These are phyloP conservation scores for Leptodontidium sp. DNA, from an alignment of 2,329 filamentous ascomycete species.

Conservation along the genomic window DNA sequence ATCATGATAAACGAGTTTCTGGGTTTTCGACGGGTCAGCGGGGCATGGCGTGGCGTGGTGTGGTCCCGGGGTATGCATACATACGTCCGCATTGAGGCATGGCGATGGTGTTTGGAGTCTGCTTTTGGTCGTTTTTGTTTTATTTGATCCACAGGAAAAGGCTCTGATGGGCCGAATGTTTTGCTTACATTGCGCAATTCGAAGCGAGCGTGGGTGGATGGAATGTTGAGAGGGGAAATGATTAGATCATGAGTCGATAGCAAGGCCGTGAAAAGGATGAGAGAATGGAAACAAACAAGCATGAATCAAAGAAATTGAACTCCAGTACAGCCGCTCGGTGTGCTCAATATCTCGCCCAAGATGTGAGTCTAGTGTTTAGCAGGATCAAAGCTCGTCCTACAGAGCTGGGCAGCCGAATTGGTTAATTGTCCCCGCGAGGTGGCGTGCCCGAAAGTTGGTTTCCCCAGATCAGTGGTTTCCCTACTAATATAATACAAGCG, in stretches of 20 bases:
- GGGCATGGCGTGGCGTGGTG: conserved; percentile 3
- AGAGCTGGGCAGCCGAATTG: no score
- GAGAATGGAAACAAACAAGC: neutral
- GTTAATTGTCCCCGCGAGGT: no score
- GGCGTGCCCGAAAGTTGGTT: no score
- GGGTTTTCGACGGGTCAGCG: neutral
- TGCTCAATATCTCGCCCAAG: no score
- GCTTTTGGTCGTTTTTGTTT: neutral
- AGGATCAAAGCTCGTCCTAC: no score
- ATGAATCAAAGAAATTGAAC: no score
- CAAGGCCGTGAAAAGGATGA: neutral
- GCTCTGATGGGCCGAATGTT: neutral
- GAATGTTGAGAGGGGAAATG: neutral
- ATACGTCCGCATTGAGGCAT: conserved; percentile 14
- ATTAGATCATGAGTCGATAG: neutral
- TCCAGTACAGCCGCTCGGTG: no score
- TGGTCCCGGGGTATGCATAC: conserved; percentile 4
- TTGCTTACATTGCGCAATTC: conserved; percentile 1
- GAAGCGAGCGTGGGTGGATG: neutral
- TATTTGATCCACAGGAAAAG: neutral
- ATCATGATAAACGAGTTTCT: conserved; percentile 18
- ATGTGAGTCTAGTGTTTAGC: no score
- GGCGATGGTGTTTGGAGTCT: conserved; percentile 21
- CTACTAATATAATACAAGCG: no score
- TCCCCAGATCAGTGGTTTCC: no score